phyloP scores from a whole-genome alignment of 176 grass and related monocot species.

The Cymbopogon citratus region DNA sequence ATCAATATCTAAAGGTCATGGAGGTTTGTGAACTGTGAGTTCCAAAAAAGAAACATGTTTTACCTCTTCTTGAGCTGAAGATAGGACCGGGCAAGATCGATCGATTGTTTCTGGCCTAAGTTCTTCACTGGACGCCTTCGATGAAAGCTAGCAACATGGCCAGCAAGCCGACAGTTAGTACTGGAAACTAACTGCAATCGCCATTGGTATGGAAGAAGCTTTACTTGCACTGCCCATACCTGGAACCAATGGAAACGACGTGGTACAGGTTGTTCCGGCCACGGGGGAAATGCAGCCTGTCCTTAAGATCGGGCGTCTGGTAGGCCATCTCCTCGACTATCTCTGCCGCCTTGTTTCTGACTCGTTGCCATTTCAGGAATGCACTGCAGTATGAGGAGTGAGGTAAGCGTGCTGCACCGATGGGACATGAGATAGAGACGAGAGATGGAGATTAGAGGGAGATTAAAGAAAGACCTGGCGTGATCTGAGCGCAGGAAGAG shows the following conservation, averaged over 20 bases:
- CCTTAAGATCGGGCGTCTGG: background rate
- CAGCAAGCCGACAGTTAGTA: background rate
- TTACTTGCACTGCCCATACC: background rate
- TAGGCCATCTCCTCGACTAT: background rate
- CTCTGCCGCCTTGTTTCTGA: background rate
- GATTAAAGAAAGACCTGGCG: too few relatives aligned
- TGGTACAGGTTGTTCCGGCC: background rate
- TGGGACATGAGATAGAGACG: too few relatives aligned
- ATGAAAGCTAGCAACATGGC: background rate
- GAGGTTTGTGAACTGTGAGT: too few relatives aligned
- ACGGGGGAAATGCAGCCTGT: background rate
- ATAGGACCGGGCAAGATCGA: background rate
- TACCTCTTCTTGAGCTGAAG: background rate
- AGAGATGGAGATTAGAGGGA: too few relatives aligned
- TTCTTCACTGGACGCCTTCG: background rate
- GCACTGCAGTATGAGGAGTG: background rate
- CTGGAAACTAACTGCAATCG: background rate
- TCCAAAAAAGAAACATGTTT: background rate
- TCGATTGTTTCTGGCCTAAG: background rate
- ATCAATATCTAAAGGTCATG: too few relatives aligned
- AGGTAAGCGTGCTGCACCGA: background rate
- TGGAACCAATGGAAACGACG: background rate
- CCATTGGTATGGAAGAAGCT: too few relatives aligned
- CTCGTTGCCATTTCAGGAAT: background rate
- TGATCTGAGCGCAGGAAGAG: too few relatives aligned